Evolutionary conservation across 1,284 basidiomycete species (phyloP).

Genomic region (Leccinum pachyderme): DNA sequence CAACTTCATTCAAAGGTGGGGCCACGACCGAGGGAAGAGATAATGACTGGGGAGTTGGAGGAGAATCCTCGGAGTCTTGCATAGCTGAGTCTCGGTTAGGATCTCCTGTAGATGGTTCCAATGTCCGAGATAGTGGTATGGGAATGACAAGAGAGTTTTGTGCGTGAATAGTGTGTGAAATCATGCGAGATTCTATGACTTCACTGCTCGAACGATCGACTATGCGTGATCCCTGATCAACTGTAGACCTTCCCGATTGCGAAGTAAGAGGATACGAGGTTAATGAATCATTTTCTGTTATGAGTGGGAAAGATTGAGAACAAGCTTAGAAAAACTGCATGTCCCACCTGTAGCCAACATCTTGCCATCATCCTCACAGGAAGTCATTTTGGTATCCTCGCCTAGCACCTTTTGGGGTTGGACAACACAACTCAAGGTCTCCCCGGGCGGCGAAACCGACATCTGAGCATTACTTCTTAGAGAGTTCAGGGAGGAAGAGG

Average conservation of each 20-base stretch:
- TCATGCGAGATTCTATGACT: background rate
- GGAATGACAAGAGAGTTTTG: conserved; percentile 1
- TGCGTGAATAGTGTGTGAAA: background rate
- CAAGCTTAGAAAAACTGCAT: background rate
- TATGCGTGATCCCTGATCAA: background rate
- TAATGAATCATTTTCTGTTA: background rate
- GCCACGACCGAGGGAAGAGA: background rate
- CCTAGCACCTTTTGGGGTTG: background rate
- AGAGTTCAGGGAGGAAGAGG: background rate
- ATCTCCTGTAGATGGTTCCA: background rate
- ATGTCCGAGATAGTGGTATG: conserved; percentile 7
- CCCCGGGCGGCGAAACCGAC: background rate
- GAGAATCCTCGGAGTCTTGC: background rate
- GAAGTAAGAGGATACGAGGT: conserved; percentile 10
- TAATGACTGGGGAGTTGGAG: conserved; percentile 6
- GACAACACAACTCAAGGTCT: background rate
- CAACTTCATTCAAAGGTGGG: background rate
- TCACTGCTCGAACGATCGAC: background rate
- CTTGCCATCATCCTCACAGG: background rate
- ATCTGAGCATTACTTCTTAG: background rate
- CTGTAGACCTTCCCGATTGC: background rate
- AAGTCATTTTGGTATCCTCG: background rate
- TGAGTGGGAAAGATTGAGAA: background rate
- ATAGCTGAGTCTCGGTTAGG: background rate
- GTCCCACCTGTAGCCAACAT: background rate